Percentiles rank a stretch among this genome's conserved stretches.
Conservation (phyloP, 805 yeast genomes). For the Zygotorulaspora sp. region DNA sequence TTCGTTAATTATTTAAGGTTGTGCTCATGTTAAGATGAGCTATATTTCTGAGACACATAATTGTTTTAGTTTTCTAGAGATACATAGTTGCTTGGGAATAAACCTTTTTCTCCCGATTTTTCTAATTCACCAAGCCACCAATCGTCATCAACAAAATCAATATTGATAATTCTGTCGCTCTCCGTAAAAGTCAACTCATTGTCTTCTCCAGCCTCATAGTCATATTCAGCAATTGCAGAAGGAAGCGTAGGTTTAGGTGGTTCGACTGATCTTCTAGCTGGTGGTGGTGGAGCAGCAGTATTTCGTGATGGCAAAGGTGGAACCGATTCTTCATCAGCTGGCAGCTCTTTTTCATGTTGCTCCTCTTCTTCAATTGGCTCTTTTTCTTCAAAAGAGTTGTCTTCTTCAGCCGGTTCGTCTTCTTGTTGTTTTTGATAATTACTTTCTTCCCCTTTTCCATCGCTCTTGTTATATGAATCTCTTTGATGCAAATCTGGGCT, state of each 20-base stretch:
- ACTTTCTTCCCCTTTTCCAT: constrained; percentile 14
- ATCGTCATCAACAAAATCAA: constrained; percentile 87
- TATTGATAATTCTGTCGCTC: constrained; percentile 74
- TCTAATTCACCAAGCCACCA: constrained; percentile 92
- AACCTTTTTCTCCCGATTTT: constrained; percentile 63
- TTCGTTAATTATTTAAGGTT: no score
- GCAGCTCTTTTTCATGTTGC: constrained; percentile 13
- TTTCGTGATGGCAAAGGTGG: constrained; percentile 27
- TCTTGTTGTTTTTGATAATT: constrained; percentile 14
- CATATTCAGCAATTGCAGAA: constrained; percentile 77
- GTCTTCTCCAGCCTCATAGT: constrained; percentile 87
- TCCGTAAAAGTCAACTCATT: constrained; percentile 83
- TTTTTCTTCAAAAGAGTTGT: constrained; percentile 21
- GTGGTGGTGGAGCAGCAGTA: constrained; percentile 32
- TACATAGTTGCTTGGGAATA: constrained; percentile 92
- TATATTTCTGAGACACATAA: not conserved
- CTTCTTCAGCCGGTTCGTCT: constrained; percentile 18
- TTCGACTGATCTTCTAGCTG: constrained; percentile 23
- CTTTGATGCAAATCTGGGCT: constrained; percentile 20
- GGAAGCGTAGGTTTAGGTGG: constrained; percentile 19
- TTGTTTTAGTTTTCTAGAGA: constrained; percentile 23
- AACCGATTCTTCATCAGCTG: constrained; percentile 22
- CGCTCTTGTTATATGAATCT: constrained; percentile 8
- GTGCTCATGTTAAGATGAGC: no score
- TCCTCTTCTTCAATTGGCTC: constrained; percentile 25